Base-by-base conservation (phyloP, 257 asterid genomes). In the Ballota nigra region DNA sequence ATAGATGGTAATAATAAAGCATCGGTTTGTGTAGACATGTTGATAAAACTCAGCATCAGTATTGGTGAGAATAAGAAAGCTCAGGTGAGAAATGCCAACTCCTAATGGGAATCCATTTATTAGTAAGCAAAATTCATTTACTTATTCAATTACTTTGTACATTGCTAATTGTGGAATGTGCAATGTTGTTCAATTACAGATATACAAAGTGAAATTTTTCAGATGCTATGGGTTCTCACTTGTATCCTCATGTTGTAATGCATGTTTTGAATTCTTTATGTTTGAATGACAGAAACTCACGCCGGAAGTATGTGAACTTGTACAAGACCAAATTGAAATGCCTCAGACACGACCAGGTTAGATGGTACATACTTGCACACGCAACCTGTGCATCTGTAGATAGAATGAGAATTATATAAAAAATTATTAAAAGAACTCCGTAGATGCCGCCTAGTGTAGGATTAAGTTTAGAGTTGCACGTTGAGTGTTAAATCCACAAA, bases 311-410 rank as follows among this genome's bases (percentile, higher is more conserved):
- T 77, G 91, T 89, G 79, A 84, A 83, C 62, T 80, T 89, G 85
- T 94, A 94, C 78, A 94, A 85, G 90, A 82, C 75, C 75, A 94
- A 94, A 85, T 84, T 94, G 88, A 85, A 86, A 82, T 83, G 89
- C 81, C 96, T 89, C 75, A 88, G 80, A 66, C 83, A 83, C 45
- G 96, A 91, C 70, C 91, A 93, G 97, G 98, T 93, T 71, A 78
- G 83, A 62, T 66, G 59, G 47, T 29, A 15, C 70, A 34, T 45
- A 28, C 49, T 24, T 34, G 4, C 45, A 60, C 40, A 20, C 65
- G 52, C 33, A 22, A 33, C 47, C 55, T 59, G 23, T 68, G 34
- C 28, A 8, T 63, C 63, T 63, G 77, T 49, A 80, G 33, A 62
- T 58, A 8, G 55, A 43, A 66, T 49, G 11, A n/a, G 57, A 66